Base-by-base conservation (phyloP, 225 moss, liverwort and hornwort genomes). In the Climacium dendroides region DNA sequence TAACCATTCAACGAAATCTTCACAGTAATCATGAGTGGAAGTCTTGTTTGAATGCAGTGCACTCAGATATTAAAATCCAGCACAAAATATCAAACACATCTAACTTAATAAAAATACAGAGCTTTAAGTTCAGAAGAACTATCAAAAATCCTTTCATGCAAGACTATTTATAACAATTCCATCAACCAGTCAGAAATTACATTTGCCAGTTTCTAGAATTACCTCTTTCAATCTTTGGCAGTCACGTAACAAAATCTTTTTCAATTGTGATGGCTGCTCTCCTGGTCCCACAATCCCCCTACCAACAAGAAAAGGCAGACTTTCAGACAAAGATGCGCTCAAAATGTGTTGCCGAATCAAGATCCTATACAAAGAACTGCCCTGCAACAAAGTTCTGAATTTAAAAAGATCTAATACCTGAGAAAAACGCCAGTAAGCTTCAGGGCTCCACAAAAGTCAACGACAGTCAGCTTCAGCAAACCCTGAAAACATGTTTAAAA, bases 401-500 rank as follows among this genome's bases (percentile, higher is more conserved):
- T 70, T 75, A 28, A 85, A 83, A 60, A 87, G 58, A 81, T 70
- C 63, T 67, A 78, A 76, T 85, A 93, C 93, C 93, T 93, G 61
- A 93, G 90, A 74, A 93, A 93, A 57, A 93, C 91, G 79, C 93
- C 93, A 74, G 91, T 93, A 79, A 93, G 93, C 85, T 89, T 93
- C 13, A 88, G 65, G n/a, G 93, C 93, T 88, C 93, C 93, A 87
- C 91, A 93, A 78, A 93, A 91, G 82, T 93, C 93, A 58, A 93
- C 91, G 26, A 89, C 87, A 81, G 87, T 89, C 76, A 93, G 82
- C 66, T 90, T 90, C 65, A 73, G 87, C 83, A 93, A 87, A 53
- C 93, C 93, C 93, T 93, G 87, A 30, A 85, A 67, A 90, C 53
- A 69, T 84, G 85, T 62, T 82, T 50, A 74, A 76, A 26, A 79